phyloP scores from a whole-genome alignment of 345 rosid genomes.

The Syzygium oleosum region DNA sequence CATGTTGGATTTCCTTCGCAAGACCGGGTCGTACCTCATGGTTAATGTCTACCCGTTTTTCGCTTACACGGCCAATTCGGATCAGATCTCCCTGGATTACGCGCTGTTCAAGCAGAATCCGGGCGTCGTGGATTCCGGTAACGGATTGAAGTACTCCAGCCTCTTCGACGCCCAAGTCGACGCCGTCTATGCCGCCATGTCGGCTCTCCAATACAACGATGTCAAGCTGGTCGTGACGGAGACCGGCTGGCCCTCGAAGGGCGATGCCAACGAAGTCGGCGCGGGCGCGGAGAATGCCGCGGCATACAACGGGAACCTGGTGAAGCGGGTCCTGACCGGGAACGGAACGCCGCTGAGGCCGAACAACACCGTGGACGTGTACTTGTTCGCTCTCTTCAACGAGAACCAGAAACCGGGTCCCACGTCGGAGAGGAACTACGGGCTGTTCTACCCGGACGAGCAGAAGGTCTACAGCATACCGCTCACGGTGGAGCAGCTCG shows the following conservation, averaged over 20 bases:
- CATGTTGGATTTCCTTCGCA: slow-evolving; percentile 54
- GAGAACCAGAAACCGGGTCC: slow-evolving; percentile 83
- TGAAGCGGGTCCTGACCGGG: slow-evolving; percentile 53
- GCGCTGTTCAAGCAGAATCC: slow-evolving; percentile 56
- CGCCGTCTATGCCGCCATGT: slow-evolving; percentile 84
- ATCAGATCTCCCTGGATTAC: slow-evolving; percentile 60
- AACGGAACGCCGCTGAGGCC: slow-evolving; percentile 84
- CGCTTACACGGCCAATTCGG: slow-evolving; percentile 60
- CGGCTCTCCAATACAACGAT: slow-evolving; percentile 53
- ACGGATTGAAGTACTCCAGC: slow-evolving; percentile 56
- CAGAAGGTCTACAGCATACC: slow-evolving; percentile 71
- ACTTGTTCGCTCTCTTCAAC: slow-evolving; percentile 79
- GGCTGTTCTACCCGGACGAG: slow-evolving; percentile 74
- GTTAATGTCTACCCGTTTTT: slow-evolving; percentile 84
- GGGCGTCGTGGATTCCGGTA: slow-evolving; percentile 73
- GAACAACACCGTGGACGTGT: slow-evolving; percentile 49
- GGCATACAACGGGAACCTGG: slow-evolving; percentile 73
- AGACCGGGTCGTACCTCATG: slow-evolving; percentile 66
- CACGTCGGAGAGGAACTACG: slow-evolving; percentile 85
- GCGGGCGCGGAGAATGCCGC: slow-evolving; percentile 64
- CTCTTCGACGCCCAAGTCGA: slow-evolving; percentile 87
- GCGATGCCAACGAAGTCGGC: slow-evolving; percentile 70
- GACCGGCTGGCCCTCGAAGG: slow-evolving; percentile 97
- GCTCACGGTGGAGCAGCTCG: slow-evolving; percentile 13
- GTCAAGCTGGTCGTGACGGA: slow-evolving; percentile 63